phyloP scores from a whole-genome alignment of 1,284 basidiomycete species.

The Boletus smithii region DNA sequence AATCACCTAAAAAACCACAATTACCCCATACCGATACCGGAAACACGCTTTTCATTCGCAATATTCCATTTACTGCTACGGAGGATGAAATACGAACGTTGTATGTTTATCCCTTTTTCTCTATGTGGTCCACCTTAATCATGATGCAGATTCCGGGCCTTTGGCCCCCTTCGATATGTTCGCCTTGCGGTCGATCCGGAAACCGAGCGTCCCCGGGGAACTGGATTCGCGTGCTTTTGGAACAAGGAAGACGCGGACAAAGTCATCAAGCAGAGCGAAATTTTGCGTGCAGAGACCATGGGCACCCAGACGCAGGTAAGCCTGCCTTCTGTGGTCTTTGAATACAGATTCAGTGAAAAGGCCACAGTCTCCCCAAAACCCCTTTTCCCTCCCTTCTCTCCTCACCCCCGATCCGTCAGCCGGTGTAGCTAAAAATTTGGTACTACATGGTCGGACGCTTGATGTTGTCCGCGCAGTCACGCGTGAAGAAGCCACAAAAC shows the following conservation, averaged over 20 bases:
- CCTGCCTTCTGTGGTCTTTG: constrained; percentile 7
- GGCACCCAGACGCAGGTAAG: constrained; percentile 37
- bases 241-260: constrained; percentile 87
- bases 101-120: constrained; percentile 43
- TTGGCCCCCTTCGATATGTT: constrained; percentile 92
- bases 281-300: constrained; percentile 64
- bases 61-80: constrained; percentile 89
- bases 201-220: constrained; percentile 87
- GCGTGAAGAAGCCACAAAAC: constrained; percentile 78
- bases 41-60: constrained; percentile 92
- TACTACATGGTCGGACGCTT: constrained; percentile 90
- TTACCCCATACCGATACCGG: constrained; percentile 81
- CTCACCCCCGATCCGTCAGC: constrained; percentile 95
- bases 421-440: constrained; percentile 76
- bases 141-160: constrained; percentile 67
- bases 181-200: constrained; percentile 85
- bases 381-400: constrained; percentile 82
- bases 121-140: constrained; percentile 1
- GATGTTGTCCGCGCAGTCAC: constrained; percentile 91
- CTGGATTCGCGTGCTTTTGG: constrained; percentile 98
- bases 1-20: constrained; percentile 57
- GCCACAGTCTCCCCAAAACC: constrained; percentile 68
- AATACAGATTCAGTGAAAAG: background rate
- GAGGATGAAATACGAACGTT: constrained; percentile 85
- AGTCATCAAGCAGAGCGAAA: constrained; percentile 78